Evolutionary conservation across 441 rosid species (phyloP).

Genomic region (Eruca vesicaria): DNA sequence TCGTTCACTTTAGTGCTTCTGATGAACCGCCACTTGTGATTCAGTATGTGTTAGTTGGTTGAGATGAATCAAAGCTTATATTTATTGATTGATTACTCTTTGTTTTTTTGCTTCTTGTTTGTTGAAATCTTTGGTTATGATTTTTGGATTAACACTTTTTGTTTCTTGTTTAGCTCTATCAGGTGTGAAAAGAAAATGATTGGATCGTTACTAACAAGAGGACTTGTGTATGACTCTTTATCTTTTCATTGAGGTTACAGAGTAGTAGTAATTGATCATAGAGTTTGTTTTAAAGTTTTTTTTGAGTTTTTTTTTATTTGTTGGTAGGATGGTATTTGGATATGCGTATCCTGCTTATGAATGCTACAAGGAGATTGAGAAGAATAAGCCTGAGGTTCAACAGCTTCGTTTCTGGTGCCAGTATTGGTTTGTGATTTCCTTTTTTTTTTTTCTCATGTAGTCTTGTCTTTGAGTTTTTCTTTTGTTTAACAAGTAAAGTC

Average conservation of each 20-base stretch:
- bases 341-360: conserved; percentile 88
- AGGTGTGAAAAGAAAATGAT: conserved; percentile 76
- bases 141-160: background rate
- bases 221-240: conserved; percentile 76
- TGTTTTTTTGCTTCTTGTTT: background rate
- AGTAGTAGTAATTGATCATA: background rate
- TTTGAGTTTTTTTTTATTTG: background rate
- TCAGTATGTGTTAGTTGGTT: conserved; percentile 5
- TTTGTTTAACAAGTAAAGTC: background rate
- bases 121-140: background rate
- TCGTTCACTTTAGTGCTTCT: background rate
- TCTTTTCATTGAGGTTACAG: conserved; percentile 10
- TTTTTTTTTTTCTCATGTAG: background rate
- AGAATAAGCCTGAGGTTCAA: conserved; percentile 91
- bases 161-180: background rate
- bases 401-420: conserved; percentile 99
- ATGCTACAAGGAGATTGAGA: conserved; percentile 54
- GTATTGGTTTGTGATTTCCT: conserved; percentile 63
- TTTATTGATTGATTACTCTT: conserved; percentile 14
- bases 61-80: background rate
- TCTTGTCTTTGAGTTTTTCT: background rate
- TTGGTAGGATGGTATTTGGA: conserved; percentile 80
- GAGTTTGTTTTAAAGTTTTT: background rate
- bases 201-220: conserved; percentile 95
- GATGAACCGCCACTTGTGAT: background rate